phyloP scores from a whole-genome alignment of 768 basidiomycete species.

The Leccinum uliginosum region DNA sequence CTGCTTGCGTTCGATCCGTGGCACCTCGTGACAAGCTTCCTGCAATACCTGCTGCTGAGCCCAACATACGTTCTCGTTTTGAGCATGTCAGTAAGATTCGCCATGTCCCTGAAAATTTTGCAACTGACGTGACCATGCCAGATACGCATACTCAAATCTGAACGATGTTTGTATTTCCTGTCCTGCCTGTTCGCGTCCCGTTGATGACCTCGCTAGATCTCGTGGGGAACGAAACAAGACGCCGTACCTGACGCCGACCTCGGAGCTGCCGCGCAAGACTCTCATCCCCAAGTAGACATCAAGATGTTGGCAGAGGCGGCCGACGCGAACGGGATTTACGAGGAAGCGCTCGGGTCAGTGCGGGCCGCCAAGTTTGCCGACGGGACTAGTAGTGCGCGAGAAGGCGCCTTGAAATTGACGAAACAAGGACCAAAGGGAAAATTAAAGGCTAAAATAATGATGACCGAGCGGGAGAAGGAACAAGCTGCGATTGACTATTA shows the following conservation, averaged over 20 bases:
- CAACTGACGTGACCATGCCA: constrained; percentile 33
- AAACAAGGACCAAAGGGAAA: constrained; percentile 5
- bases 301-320: constrained; percentile 79
- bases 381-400: not conserved
- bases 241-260: constrained; percentile 69
- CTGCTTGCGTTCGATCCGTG: constrained; percentile 90
- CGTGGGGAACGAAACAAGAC: constrained; percentile 97
- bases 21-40: constrained; percentile 91
- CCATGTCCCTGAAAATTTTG: not conserved
- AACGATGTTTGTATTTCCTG: constrained; percentile 55
- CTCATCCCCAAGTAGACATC: constrained; percentile 78
- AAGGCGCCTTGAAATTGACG: constrained; percentile 1
- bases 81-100: constrained; percentile 54
- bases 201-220: constrained; percentile 49
- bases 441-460: constrained; percentile 27
- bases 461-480: constrained; percentile 59
- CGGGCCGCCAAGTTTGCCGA: constrained; percentile 46
- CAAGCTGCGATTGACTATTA: constrained; percentile 81
- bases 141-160: constrained; percentile 82
- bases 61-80: constrained; percentile 77
- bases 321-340: constrained; percentile 80
- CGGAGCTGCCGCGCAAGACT: constrained; percentile 78
- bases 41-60: constrained; percentile 83
- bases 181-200: constrained; percentile 11
- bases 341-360: constrained; percentile 76